Evolutionary conservation across 1,284 basidiomycete species (phyloP).

Genomic region (Butyriboletus appendiculatus): DNA sequence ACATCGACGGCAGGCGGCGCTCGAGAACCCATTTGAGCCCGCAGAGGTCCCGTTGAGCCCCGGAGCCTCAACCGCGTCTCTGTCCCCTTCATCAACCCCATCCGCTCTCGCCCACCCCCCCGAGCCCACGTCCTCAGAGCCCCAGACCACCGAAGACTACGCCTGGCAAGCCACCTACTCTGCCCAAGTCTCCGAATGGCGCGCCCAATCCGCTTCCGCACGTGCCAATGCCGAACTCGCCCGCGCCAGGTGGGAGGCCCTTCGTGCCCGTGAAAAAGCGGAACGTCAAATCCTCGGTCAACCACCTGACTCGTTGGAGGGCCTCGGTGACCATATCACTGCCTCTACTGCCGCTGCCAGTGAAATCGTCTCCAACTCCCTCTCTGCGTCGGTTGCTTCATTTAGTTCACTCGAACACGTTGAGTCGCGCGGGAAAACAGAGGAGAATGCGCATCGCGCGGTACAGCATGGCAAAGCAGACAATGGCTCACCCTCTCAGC

Average conservation of each 20-base stretch:
- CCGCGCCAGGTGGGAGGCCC: slow-evolving; percentile 70
- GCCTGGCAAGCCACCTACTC: slow-evolving; percentile 69
- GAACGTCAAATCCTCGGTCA: slow-evolving; percentile 40
- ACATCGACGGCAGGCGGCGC: slow-evolving; percentile 20
- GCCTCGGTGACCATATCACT: slow-evolving; percentile 41
- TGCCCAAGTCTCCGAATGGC: slow-evolving; percentile 69
- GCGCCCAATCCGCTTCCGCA: slow-evolving; percentile 69
- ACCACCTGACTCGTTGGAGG: slow-evolving; percentile 53
- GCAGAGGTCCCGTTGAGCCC: slow-evolving; percentile 23
- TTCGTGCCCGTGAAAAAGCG: slow-evolving; percentile 31
- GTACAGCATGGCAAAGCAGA: slow-evolving; percentile 16
- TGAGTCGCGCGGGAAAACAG: slow-evolving; percentile 49
- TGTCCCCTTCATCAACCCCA: neutral
- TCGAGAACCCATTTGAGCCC: slow-evolving; percentile 31
- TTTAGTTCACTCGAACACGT: slow-evolving; percentile 36
- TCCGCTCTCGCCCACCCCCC: neutral
- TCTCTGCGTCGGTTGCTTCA: slow-evolving; percentile 21
- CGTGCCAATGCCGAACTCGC: slow-evolving; percentile 75
- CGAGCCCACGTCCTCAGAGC: neutral
- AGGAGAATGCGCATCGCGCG: slow-evolving; percentile 16
- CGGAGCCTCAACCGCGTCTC: slow-evolving; percentile 12
- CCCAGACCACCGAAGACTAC: slow-evolving; percentile 28
- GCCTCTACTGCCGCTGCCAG: slow-evolving; percentile 19
- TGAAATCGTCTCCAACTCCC: slow-evolving; percentile 16
- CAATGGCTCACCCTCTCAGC: slow-evolving; percentile 47